These are phyloP conservation scores for Colletotrichum filicis DNA, from an alignment of 2,329 filamentous ascomycete species.

Conservation along the genomic window DNA sequence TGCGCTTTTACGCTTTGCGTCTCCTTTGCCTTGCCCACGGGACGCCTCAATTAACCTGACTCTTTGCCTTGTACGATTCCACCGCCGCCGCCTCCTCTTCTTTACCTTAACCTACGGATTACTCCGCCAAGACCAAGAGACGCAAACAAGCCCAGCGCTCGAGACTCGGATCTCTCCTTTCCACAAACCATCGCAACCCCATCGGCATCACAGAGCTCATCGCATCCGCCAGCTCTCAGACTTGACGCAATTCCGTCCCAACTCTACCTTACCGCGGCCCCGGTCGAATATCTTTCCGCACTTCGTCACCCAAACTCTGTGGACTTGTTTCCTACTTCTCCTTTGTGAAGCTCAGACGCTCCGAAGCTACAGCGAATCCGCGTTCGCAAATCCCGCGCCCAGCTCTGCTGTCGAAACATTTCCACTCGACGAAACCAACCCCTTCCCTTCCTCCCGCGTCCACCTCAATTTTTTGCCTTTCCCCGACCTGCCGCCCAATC, in stretches of 20 bases:
- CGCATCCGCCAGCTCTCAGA: constrained; percentile 4
- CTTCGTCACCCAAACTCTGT: neutral
- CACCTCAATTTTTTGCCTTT: constrained; percentile 19
- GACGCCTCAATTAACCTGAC: neutral
- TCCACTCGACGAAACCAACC: constrained; percentile 26
- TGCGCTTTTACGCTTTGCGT: neutral
- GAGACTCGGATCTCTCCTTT: constrained; percentile 13
- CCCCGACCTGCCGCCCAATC: constrained; percentile 28
- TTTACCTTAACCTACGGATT: neutral
- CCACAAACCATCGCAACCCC: constrained; percentile 20
- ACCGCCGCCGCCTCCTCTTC: neutral
- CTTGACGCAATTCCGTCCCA: constrained; percentile 6
- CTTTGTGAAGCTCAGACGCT: constrained; percentile 21
- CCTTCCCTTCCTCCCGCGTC: constrained; percentile 8
- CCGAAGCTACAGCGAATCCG: constrained; percentile 28
- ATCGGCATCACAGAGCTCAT: constrained; percentile 11
- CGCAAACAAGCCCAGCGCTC: neutral
- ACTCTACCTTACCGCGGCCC: constrained; percentile 1
- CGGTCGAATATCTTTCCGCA: constrained; percentile 15
- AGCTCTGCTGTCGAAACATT: constrained; percentile 31
- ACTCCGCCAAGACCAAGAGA: constrained; percentile 14
- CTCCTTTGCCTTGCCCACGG: neutral
- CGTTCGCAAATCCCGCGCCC: constrained; percentile 15
- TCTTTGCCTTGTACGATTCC: neutral
- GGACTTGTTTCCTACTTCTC: constrained; percentile 14